Evolutionary conservation across 208 protist genomes (phyloP).

Genomic region (Trichomonas vaginalis): DNA sequence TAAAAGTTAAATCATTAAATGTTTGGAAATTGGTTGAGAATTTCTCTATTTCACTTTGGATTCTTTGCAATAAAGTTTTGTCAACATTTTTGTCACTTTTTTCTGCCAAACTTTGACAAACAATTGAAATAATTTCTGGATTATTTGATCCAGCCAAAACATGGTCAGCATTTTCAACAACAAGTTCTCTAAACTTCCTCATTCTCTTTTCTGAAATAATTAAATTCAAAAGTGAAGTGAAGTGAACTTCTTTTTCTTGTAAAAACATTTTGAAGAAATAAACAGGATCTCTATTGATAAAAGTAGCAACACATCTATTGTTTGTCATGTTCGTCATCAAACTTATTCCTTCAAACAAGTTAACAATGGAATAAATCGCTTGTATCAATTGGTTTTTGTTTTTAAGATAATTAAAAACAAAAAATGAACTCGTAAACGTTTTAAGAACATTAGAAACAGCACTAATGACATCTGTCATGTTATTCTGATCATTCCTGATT

Average conservation of each 20-base stretch:
- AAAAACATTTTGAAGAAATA: not conserved
- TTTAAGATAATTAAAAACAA: not conserved
- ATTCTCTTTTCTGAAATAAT: not conserved
- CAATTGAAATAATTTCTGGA: not conserved
- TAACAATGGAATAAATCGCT: not conserved
- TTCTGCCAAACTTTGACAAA: not conserved
- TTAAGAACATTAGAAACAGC: not conserved
- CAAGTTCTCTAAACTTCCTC: not conserved
- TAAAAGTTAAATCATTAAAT: not conserved
- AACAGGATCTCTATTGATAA: not conserved
- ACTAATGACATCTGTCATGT: not conserved
- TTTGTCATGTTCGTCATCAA: not conserved
- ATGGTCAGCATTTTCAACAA: not conserved
- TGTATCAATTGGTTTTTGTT: not conserved
- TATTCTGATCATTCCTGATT: not conserved
- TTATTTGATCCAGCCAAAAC: not conserved
- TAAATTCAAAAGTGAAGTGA: not conserved
- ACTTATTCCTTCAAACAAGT: not conserved
- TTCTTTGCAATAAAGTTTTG: not conserved
- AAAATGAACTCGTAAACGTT: not conserved
- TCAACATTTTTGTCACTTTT: not conserved
- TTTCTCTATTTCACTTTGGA: not conserved
- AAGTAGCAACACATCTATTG: not conserved
- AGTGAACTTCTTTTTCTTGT: not conserved
- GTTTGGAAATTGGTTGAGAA: not conserved